Evolutionary conservation across 1,139 yeast species (phyloP).

Genomic region (Nakaseomyces nivariensis): DNA sequence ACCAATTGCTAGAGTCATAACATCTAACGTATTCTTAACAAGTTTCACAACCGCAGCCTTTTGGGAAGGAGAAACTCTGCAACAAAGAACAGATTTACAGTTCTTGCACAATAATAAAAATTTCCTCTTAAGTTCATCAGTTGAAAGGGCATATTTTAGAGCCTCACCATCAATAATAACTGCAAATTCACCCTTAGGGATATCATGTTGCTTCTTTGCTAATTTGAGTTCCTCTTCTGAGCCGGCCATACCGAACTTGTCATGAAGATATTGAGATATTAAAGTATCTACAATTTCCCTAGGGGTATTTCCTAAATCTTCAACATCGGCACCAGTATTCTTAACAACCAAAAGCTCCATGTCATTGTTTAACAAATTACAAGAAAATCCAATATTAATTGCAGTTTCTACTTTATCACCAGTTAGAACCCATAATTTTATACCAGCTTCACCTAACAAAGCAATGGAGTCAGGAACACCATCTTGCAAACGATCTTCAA

Average conservation of each 20-base stretch:
- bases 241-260: slow-evolving; percentile 57
- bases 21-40: slow-evolving; percentile 72
- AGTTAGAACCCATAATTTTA: slow-evolving; percentile 92
- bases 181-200: slow-evolving; percentile 75
- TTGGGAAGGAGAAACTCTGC: slow-evolving; percentile 96
- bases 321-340: slow-evolving; percentile 36
- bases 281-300: slow-evolving; percentile 43
- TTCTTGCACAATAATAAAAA: slow-evolving; percentile 83
- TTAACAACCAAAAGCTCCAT: slow-evolving; percentile 77
- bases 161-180: slow-evolving; percentile 92
- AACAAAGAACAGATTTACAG: slow-evolving; percentile 87
- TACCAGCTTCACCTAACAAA: slow-evolving; percentile 81
- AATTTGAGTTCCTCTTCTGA: slow-evolving; percentile 43
- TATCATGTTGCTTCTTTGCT: slow-evolving; percentile 63
- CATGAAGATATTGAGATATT: slow-evolving; percentile 50
- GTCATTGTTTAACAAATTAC: slow-evolving; percentile 75
- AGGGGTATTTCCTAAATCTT: slow-evolving; percentile 29
- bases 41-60: slow-evolving; percentile 88
- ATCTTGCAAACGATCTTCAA: slow-evolving; percentile 88
- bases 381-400: slow-evolving; percentile 92
- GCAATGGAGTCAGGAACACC: slow-evolving; percentile 97
- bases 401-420: slow-evolving; percentile 99
- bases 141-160: slow-evolving; percentile 57
- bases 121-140: slow-evolving; percentile 48
- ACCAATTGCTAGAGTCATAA: slow-evolving; percentile 89